Conservation (phyloP, 2,329 filamentous ascomycete genomes). For the Ceratocystiopsis minuta region DNA sequence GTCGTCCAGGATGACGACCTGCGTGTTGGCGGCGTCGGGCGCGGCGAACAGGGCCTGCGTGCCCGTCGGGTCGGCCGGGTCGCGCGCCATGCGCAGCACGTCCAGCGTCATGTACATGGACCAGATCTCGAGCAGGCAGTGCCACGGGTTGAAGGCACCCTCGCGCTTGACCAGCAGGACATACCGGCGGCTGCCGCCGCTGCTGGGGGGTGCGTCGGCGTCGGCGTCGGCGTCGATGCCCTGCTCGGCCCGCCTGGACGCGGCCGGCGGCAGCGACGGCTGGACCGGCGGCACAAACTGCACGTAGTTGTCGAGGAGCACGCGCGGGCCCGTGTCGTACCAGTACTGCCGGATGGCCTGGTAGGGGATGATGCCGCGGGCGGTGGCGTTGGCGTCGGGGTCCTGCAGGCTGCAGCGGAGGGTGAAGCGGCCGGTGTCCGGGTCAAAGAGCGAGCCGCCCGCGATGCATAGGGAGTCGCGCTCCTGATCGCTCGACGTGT, state of each 20-base stretch:
- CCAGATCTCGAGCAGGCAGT: slow-evolving; percentile 9
- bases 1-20: slow-evolving; percentile 19
- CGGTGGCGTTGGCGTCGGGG: neutral
- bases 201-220: no score
- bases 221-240: no score
- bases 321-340: slow-evolving; percentile 7
- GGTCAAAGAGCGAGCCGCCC: slow-evolving; percentile 2
- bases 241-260: no score
- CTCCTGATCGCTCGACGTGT: neutral
- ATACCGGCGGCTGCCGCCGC: neutral
- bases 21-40: slow-evolving; percentile 5
- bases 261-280: neutral
- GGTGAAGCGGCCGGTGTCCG: neutral
- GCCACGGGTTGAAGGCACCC: slow-evolving; percentile 7
- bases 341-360: slow-evolving; percentile 3
- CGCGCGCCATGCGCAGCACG: slow-evolving; percentile 5
- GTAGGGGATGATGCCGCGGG: slow-evolving; percentile 3
- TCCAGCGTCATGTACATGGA: slow-evolving; percentile 8
- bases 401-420: slow-evolving; percentile 3
- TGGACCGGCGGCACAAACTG: neutral
- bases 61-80: neutral
- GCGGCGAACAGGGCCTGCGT: slow-evolving; percentile 1
- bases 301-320: slow-evolving; percentile 5
- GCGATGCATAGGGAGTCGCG: slow-evolving; percentile 7
- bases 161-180: slow-evolving; percentile 9